phyloP scores from a whole-genome alignment of 2,329 filamentous ascomycete species.

The Fusarium agapanthi region DNA sequence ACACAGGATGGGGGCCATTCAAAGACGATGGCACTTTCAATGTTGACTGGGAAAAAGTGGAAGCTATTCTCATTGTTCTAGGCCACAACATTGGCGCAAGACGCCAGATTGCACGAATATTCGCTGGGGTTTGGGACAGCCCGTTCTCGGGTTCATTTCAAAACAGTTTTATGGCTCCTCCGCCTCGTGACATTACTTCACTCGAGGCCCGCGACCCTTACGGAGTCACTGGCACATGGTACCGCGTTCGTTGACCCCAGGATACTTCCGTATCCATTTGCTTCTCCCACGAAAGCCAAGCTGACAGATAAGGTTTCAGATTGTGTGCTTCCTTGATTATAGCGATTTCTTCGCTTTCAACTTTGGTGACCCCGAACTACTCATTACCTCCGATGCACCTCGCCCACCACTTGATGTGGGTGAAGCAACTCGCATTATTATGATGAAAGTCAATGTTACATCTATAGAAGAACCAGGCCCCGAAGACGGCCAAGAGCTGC shows the following conservation, averaged over 20 bases:
- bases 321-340: slow-evolving; percentile 69
- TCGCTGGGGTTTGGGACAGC: slow-evolving; percentile 61
- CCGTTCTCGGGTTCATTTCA: slow-evolving; percentile 66
- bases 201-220: slow-evolving; percentile 73
- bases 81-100: slow-evolving; percentile 67
- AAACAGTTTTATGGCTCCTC: slow-evolving; percentile 55
- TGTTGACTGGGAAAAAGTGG: slow-evolving; percentile 84
- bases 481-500: slow-evolving; percentile 65
- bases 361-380: slow-evolving; percentile 59
- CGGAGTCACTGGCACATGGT: slow-evolving; percentile 75
- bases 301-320: slow-evolving; percentile 41
- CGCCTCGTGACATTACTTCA: slow-evolving; percentile 48
- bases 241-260: slow-evolving; percentile 60
- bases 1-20: slow-evolving; percentile 77
- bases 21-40: slow-evolving; percentile 65
- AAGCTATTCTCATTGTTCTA: slow-evolving; percentile 76
- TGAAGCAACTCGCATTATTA: slow-evolving; percentile 76
- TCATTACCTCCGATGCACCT: slow-evolving; percentile 53
- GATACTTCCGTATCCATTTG: background rate
- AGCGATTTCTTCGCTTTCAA: slow-evolving; percentile 78
- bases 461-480: slow-evolving; percentile 66
- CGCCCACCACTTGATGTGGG: slow-evolving; percentile 65
- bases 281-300: background rate
- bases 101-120: slow-evolving; percentile 55
- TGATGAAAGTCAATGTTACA: slow-evolving; percentile 72